A percentile compares a stretch with the other conserved stretches of the same genome.
phyloP scores from a whole-genome alignment of 768 basidiomycete species.

The Leccinum broughii region DNA sequence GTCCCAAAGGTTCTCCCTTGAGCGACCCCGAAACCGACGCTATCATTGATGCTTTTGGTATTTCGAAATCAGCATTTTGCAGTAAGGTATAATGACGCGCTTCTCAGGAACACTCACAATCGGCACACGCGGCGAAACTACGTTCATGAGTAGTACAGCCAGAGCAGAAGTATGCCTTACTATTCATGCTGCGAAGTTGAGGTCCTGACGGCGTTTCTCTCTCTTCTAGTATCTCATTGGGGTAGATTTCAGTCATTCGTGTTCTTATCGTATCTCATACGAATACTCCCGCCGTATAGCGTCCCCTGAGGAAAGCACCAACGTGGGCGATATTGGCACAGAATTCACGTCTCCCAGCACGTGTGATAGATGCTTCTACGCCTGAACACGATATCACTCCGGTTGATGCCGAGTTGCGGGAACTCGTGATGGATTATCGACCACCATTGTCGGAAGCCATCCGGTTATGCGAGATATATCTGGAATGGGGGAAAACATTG shows the following conservation, averaged over 20 bases:
- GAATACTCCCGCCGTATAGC: slow-evolving; percentile 16
- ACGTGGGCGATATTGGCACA: slow-evolving; percentile 17
- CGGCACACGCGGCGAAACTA: slow-evolving; percentile 52
- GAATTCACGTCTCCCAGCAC: slow-evolving; percentile 41
- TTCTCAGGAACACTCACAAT: slow-evolving; percentile 57
- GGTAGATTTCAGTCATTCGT: slow-evolving; percentile 32
- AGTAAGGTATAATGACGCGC: not conserved
- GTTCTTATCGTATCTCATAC: not conserved
- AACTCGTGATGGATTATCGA: slow-evolving; percentile 47
- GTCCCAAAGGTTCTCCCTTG: slow-evolving; percentile 4
- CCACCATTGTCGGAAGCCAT: slow-evolving; percentile 62
- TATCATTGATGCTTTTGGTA: slow-evolving; percentile 53
- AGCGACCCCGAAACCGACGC: slow-evolving; percentile 41
- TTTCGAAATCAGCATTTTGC: not conserved
- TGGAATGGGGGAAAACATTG: slow-evolving; percentile 62
- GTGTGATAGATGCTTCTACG: slow-evolving; percentile 39
- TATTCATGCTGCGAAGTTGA: not conserved
- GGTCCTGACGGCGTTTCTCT: not conserved
- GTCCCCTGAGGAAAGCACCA: slow-evolving; percentile 20
- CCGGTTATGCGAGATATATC: slow-evolving; percentile 61
- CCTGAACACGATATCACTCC: slow-evolving; percentile 34
- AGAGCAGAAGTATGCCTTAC: slow-evolving; percentile 57
- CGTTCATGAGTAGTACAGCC: slow-evolving; percentile 64
- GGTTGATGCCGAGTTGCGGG: slow-evolving; percentile 38
- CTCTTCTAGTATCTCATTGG: slow-evolving; percentile 54